Evolutionary conservation across 2,329 filamentous ascomycete species (phyloP), one percentile per base, ranked within the genome.

Genomic region (Aspergillus arachidicola): DNA sequence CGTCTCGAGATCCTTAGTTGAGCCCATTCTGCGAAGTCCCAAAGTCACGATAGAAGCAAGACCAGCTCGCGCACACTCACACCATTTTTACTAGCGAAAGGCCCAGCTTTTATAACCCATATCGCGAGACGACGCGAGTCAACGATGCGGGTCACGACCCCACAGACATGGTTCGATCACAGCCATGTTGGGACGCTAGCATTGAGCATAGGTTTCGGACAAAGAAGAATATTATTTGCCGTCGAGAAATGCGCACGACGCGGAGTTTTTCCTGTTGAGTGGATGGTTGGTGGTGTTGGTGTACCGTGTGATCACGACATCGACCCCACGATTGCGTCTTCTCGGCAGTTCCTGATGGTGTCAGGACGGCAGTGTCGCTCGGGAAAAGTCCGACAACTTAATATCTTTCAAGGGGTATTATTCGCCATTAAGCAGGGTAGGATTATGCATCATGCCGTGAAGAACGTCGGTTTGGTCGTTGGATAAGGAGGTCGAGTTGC

Each of bases 1-100:
- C 1, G 60, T 60, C 51, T 66, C 68, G 5, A 57, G 30, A 28
- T 65, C 62, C 28, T 71, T 67, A 14, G 14, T 50, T 11, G 34
- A 61, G 26, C 51, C 51, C 51, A 54, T 54, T 21, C 32, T 36
- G 28, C 30, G 11, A 19, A 21, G 0, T n/a, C 14, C 9, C 0
- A 34, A 36, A n/a, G 6, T 2, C n/a, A 23, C 19, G 11, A 54
- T 14, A 50, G 1, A 46, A 19, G 46, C 46, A 50, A 50, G 46
- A 4, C 14, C 46, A 50, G 7, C 46, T 30, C 46, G 46, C 46
- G 14, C 46, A 50, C 6, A 19, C 4, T 32, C 19, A 19, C 16
- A 23, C 30, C 19, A 9, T 6, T 36, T 16, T 30, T 23, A 2
- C 30, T 23, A 34, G 30, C 30, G 51, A 54, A n/a, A 11, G 26